Evolutionary conservation across 345 rosid genomes (phyloP).

Genomic region (Gossypium australe): DNA sequence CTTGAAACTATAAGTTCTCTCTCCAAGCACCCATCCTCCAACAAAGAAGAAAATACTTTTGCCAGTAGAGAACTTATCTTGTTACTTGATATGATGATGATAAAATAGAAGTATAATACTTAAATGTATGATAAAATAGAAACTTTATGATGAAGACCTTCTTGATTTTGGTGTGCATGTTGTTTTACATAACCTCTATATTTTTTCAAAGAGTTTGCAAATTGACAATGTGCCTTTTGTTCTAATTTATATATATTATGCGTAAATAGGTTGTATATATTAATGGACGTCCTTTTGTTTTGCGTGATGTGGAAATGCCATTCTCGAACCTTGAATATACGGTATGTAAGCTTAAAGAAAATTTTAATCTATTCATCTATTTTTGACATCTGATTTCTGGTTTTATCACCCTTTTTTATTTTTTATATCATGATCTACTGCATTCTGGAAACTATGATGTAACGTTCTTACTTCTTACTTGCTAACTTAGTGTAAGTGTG

Average conservation of each 20-base stretch:
- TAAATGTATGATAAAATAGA: not conserved
- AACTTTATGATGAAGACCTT: not conserved
- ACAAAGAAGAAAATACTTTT: not conserved
- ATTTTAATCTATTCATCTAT: slow-evolving; percentile 8
- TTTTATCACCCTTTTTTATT: not conserved
- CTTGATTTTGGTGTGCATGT: not conserved
- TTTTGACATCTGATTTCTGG: not conserved
- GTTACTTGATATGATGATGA: not conserved
- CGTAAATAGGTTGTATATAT: slow-evolving; percentile 78
- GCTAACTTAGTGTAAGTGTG: not conserved
- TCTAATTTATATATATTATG: slow-evolving; percentile 6
- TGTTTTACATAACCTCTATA: not conserved
- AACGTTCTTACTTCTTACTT: not conserved
- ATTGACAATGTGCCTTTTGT: not conserved
- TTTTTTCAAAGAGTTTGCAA: not conserved
- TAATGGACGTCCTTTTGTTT: slow-evolving; percentile 92
- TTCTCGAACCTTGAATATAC: slow-evolving; percentile 95
- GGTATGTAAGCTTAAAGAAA: slow-evolving; percentile 37
- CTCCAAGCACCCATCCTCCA: not conserved
- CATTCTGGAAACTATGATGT: not conserved
- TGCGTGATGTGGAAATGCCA: slow-evolving; percentile 95
- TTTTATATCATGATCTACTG: not conserved
- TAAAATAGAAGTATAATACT: not conserved
- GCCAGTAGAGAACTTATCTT: not conserved
- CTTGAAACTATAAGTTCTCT: not conserved